Evolutionary conservation across 192 early-diverging fungal genomes (phyloP).

Genomic region (Oehlia diaphana): DNA sequence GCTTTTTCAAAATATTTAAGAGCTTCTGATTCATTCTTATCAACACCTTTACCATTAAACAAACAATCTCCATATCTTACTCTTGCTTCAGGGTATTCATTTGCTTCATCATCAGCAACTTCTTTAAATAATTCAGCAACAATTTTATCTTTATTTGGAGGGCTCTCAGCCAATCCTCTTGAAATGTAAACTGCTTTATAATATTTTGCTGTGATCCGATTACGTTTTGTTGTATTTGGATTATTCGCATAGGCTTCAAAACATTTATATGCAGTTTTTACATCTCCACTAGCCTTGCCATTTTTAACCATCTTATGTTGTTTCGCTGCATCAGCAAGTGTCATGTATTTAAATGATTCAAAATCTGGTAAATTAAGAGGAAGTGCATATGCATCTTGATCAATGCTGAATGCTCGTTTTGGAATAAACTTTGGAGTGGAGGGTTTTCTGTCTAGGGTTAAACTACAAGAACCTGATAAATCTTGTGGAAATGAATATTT

Average conservation of each 20-base stretch:
- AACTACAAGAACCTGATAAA: too few species aligned
- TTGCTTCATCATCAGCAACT: neutral
- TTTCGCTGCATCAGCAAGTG: neutral
- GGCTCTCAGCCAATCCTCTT: neutral
- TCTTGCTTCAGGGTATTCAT: neutral
- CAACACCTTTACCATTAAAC: neutral
- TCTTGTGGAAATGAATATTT: too few species aligned
- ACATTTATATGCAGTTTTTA: neutral
- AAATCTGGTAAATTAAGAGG: neutral
- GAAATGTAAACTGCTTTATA: neutral
- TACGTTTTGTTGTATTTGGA: neutral
- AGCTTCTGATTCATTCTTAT: neutral
- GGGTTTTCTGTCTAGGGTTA: too few species aligned
- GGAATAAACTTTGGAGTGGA: too few species aligned
- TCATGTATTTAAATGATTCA: neutral
- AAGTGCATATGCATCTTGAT: neutral
- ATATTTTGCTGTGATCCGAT: neutral
- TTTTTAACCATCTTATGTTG: neutral
- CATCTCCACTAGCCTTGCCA: neutral
- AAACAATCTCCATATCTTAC: neutral
- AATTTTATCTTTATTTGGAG: neutral
- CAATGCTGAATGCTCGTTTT: too few species aligned
- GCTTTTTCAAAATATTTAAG: neutral
- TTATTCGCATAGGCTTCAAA: neutral
- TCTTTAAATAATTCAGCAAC: slow-evolving; percentile 1